A percentile compares a stretch with the other conserved stretches of the same genome.
phyloP scores from a whole-genome alignment of 2,329 filamentous ascomycete genomes.

The Penicillium sp. region DNA sequence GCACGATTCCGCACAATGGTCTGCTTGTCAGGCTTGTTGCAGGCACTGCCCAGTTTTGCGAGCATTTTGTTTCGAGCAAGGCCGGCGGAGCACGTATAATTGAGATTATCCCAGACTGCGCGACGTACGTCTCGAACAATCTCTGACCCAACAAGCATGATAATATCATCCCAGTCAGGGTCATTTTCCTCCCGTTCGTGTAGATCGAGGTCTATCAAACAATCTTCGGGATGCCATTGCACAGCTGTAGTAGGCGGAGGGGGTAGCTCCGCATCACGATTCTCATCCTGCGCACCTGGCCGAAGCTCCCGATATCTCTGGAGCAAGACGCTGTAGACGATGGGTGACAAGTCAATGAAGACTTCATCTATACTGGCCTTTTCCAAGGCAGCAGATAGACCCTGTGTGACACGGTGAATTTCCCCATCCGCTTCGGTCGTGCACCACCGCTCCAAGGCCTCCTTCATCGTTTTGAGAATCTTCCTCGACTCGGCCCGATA shows the following conservation, averaged over 20 bases:
- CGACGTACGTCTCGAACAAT: constrained; percentile 77
- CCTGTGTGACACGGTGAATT: constrained; percentile 26
- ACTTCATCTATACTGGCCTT: constrained; percentile 97
- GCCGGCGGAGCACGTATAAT: constrained; percentile 90
- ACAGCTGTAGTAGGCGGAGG: constrained; percentile 71
- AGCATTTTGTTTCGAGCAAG: constrained; percentile 92
- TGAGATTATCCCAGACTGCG: constrained; percentile 67
- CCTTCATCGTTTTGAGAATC: constrained; percentile 79
- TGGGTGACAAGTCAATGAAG: constrained; percentile 85
- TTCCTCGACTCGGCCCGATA: constrained; percentile 82
- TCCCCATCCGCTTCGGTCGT: constrained; percentile 23
- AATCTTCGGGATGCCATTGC: constrained; percentile 77
- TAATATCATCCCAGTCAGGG: constrained; percentile 96
- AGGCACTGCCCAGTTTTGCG: constrained; percentile 85
- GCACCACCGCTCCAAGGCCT: constrained; percentile 59
- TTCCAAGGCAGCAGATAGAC: constrained; percentile 64
- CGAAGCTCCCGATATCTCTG: constrained; percentile 73
- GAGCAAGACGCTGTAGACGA: constrained; percentile 75
- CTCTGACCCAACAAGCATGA: constrained; percentile 81
- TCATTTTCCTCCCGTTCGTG: constrained; percentile 73
- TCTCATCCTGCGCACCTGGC: constrained; percentile 56
- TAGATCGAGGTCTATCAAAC: constrained; percentile 75
- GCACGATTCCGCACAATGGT: constrained; percentile 91
- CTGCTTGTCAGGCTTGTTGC: constrained; percentile 92
- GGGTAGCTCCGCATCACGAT: constrained; percentile 65